A percentile compares a stretch with the other conserved stretches of the same genome.
phyloP scores from a whole-genome alignment of 495 filamentous ascomycete species.

The Podospora conica region DNA sequence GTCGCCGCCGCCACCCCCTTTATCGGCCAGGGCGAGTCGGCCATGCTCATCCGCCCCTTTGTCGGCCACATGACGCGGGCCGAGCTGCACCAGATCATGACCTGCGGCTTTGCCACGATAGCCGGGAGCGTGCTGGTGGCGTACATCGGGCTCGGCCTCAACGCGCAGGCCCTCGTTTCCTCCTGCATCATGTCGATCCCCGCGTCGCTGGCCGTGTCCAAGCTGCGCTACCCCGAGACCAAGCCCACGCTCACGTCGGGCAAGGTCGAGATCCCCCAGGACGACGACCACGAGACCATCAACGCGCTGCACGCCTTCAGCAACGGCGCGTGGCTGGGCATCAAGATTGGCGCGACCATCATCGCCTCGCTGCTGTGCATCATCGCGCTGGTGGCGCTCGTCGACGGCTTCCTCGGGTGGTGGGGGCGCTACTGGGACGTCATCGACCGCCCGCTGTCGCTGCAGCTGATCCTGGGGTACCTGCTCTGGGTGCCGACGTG shows the following conservation, averaged over 20 bases:
- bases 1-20: constrained; percentile 92
- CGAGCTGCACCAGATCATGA: constrained; percentile 89
- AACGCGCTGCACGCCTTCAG: constrained; percentile 83
- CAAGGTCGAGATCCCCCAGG: constrained; percentile 67
- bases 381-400: constrained; percentile 68
- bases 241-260: constrained; percentile 80
- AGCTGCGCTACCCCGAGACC: constrained; percentile 81
- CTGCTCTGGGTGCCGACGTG: constrained; percentile 79
- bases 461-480: constrained; percentile 76
- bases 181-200: constrained; percentile 91
- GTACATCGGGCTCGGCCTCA: constrained; percentile 74
- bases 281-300: constrained; percentile 59
- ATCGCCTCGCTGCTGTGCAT: constrained; percentile 73
- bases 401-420: constrained; percentile 78
- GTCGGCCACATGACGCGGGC: constrained; percentile 73
- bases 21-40: constrained; percentile 89
- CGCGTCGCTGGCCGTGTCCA: constrained; percentile 77
- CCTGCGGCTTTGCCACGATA: constrained; percentile 59
- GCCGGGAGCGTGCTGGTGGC: constrained; percentile 71
- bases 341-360: constrained; percentile 88
- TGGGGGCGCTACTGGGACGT: constrained; percentile 83
- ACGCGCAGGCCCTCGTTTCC: constrained; percentile 81
- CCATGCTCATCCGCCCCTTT: constrained; percentile 85
- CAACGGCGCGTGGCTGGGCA: constrained; percentile 78
- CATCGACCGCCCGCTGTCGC: constrained; percentile 50